A percentile compares a stretch with the other conserved stretches of the same genome.
phyloP scores from a whole-genome alignment of 495 filamentous ascomycete genomes.

The Pyrenula massariospora region DNA sequence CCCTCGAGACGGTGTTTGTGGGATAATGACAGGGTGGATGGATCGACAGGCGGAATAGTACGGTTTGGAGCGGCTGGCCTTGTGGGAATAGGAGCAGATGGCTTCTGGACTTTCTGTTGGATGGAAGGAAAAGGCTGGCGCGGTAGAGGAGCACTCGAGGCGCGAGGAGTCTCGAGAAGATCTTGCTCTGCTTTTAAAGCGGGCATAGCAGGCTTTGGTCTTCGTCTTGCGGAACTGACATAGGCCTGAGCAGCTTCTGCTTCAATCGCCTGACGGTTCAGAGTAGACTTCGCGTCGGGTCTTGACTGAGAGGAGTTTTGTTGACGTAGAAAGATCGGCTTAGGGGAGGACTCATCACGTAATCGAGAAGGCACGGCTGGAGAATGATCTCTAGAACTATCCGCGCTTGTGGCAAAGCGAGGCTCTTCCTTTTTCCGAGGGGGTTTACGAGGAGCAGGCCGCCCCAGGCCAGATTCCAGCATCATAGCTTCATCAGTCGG shows the following conservation, averaged over 20 bases:
- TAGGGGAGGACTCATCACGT: constrained; percentile 2
- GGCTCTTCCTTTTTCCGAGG: constrained; percentile 18
- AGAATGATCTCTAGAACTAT: constrained; percentile 29
- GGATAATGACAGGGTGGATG: constrained; percentile 57
- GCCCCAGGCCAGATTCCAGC: constrained; percentile 56
- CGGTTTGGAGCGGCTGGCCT: constrained; percentile 42
- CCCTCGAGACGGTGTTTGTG: constrained; percentile 66
- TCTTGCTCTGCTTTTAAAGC: constrained; percentile 27
- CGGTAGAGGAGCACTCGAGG: constrained; percentile 16
- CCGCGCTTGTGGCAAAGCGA: constrained; percentile 11
- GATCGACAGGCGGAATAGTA: constrained; percentile 55
- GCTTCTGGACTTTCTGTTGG: constrained; percentile 25
- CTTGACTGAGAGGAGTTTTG: constrained; percentile 34
- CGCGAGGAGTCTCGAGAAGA: constrained; percentile 14
- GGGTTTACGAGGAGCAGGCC: constrained; percentile 31
- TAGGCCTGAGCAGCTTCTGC: constrained; percentile 79
- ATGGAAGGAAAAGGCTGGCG: constrained; percentile 20
- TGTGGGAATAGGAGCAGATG: constrained; percentile 20
- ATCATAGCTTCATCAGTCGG: constrained; percentile 80
- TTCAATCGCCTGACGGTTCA: constrained; percentile 63
- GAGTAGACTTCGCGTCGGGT: constrained; percentile 44
- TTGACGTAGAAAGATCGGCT: constrained; percentile 5
- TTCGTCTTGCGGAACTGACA: constrained; percentile 76
- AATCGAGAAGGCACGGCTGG: constrained; percentile 17
- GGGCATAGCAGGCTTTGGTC: constrained; percentile 30